phyloP scores from a whole-genome alignment of 1,139 yeast species.

The Zygoascus hellenicus region DNA sequence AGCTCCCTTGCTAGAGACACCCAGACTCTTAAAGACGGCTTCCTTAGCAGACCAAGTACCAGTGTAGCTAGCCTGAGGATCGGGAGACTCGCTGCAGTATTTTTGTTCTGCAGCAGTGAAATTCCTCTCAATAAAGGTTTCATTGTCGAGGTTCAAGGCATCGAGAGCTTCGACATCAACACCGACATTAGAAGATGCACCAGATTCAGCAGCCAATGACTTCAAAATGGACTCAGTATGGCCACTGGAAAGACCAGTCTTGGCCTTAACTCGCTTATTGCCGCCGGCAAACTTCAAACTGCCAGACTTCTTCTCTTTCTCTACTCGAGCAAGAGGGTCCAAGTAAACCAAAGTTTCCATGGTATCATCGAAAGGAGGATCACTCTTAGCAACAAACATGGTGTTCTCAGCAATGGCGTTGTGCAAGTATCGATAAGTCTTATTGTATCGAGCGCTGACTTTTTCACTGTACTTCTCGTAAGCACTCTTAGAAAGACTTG shows the following conservation, averaged over 20 bases:
- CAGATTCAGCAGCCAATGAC: conserved; percentile 37
- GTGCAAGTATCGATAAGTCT: conserved; percentile 93
- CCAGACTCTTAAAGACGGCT: conserved; percentile 94
- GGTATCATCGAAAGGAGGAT: conserved; percentile 86
- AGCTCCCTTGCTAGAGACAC: conserved; percentile 85
- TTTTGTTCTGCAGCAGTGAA: conserved; percentile 74
- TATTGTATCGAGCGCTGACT: conserved; percentile 78
- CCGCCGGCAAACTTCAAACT: conserved; percentile 46
- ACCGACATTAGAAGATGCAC: conserved; percentile 71
- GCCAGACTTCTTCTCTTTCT: conserved; percentile 44
- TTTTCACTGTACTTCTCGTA: conserved; percentile 65
- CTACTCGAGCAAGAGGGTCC: conserved; percentile 91
- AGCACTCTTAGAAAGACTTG: conserved; percentile 64
- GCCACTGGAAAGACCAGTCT: conserved; percentile 30
- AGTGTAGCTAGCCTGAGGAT: conserved; percentile 84
- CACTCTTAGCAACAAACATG: conserved; percentile 86
- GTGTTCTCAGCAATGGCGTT: conserved; percentile 88
- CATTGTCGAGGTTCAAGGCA: conserved; percentile 75
- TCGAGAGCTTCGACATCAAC: conserved; percentile 91
- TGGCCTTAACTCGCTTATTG: conserved; percentile 29
- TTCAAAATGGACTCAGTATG: conserved; percentile 40
- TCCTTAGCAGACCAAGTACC: conserved; percentile 99
- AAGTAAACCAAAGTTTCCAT: conserved; percentile 86
- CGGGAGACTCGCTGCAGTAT: conserved; percentile 61
- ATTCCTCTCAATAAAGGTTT: conserved; percentile 86